These are phyloP conservation scores for Mucor piriformis DNA, from an alignment of 371 early-diverging fungal species.

Conservation along the genomic window DNA sequence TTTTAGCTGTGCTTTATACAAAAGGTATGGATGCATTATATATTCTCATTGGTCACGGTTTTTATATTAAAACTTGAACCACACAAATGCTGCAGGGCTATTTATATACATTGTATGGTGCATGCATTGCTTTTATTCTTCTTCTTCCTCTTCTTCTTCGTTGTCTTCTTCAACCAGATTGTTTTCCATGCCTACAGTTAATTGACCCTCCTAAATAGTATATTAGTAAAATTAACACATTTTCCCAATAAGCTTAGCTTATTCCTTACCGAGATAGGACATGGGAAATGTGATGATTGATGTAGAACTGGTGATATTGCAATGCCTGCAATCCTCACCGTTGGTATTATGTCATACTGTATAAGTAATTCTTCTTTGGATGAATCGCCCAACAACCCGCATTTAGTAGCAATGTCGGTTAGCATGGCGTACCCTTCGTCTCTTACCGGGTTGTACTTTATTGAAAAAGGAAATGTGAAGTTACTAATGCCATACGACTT, in stretches of 20 bases:
- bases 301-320: slow-evolving; percentile 8
- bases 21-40: not conserved
- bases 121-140: not conserved
- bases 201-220: not conserved
- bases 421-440: slow-evolving; percentile 39
- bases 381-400: slow-evolving; percentile 24
- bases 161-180: not conserved
- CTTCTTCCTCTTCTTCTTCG: not conserved
- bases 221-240: no score
- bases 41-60: not conserved
- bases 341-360: slow-evolving; percentile 45
- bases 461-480: slow-evolving; percentile 40
- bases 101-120: not conserved
- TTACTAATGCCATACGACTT: slow-evolving; percentile 29
- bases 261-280: slow-evolving; percentile 20
- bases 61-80: not conserved
- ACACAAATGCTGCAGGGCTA: not conserved
- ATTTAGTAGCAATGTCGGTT: slow-evolving; percentile 35
- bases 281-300: slow-evolving; percentile 13
- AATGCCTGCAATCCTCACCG: slow-evolving; percentile 30
- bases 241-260: not conserved
- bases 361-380: slow-evolving; percentile 16
- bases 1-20: no score
- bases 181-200: not conserved
- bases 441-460: slow-evolving; percentile 29